Percentiles rank a stretch among this genome's conserved stretches.
Conservation (phyloP, 1,284 basidiomycete species). For the Apiotrichum laibachii region DNA sequence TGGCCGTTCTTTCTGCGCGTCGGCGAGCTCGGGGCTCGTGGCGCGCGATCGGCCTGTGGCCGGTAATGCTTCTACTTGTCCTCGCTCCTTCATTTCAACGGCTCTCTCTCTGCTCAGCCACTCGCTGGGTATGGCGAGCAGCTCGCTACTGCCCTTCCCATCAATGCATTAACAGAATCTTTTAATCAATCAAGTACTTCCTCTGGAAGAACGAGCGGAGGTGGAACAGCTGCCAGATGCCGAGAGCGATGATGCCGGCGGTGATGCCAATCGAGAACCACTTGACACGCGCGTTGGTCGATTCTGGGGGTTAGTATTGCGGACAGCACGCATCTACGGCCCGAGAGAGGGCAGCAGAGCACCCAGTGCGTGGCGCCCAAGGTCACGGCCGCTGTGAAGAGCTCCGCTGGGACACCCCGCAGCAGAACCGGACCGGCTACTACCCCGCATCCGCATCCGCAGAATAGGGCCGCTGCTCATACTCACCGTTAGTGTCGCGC, state of each 20-base stretch:
- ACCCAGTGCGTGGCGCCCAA: too few species aligned
- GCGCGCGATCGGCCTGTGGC: too few species aligned
- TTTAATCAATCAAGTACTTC: slow-evolving; percentile 90
- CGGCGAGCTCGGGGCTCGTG: too few species aligned
- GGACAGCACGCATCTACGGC: too few species aligned
- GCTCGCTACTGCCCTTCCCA: neutral
- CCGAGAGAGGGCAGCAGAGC: too few species aligned
- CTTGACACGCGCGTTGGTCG: slow-evolving; percentile 86
- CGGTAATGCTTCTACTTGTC: too few species aligned
- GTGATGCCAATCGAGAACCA: slow-evolving; percentile 90
- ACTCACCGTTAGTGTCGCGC: slow-evolving; percentile 85
- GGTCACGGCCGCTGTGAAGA: neutral
- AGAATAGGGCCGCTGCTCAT: slow-evolving; percentile 54
- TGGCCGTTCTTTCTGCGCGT: too few species aligned
- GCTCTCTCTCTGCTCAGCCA: too few species aligned
- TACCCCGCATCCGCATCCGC: neutral
- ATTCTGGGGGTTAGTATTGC: slow-evolving; percentile 60
- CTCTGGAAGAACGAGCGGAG: slow-evolving; percentile 91
- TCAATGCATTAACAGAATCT: neutral
- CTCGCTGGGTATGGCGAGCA: too few species aligned
- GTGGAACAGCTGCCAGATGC: slow-evolving; percentile 89
- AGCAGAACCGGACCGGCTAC: too few species aligned
- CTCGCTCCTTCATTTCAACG: too few species aligned
- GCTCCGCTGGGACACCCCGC: neutral
- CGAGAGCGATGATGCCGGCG: slow-evolving; percentile 72